Evolutionary conservation across 768 basidiomycete genomes (phyloP).

Genomic region (Trametes cinnabarina): DNA sequence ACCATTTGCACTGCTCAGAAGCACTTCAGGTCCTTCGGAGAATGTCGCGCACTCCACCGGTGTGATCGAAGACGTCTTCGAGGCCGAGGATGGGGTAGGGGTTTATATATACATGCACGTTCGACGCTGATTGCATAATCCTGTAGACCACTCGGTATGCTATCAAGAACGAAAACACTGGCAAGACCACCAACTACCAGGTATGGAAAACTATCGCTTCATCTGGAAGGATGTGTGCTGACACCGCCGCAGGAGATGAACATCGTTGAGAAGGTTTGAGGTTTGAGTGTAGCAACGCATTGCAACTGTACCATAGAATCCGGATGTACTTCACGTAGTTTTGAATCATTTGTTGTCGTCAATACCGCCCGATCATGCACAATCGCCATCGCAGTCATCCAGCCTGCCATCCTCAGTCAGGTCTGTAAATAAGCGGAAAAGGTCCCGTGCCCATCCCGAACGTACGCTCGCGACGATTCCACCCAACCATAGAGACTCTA

Average conservation of each 20-base stretch:
- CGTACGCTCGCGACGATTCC: too few species aligned
- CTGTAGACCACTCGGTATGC: slow-evolving; percentile 33
- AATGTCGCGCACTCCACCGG: slow-evolving; percentile 40
- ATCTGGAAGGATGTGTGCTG: too few species aligned
- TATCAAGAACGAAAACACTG: slow-evolving; percentile 45
- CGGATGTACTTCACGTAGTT: too few species aligned
- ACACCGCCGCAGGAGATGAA: slow-evolving; percentile 35
- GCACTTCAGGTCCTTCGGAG: slow-evolving; percentile 26
- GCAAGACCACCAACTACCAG: slow-evolving; percentile 39
- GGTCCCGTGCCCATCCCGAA: too few species aligned
- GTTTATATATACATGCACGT: neutral
- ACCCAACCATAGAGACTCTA: neutral
- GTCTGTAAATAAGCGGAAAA: too few species aligned
- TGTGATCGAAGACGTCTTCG: slow-evolving; percentile 33
- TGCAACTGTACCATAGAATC: neutral
- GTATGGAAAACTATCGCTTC: slow-evolving; percentile 17
- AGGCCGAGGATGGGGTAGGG: slow-evolving; percentile 35
- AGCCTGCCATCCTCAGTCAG: too few species aligned
- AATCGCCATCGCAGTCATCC: too few species aligned
- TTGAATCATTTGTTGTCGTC: too few species aligned
- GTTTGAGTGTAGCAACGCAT: neutral
- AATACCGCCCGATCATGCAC: too few species aligned
- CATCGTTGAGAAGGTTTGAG: slow-evolving; percentile 32
- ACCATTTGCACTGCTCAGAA: neutral
- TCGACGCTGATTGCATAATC: neutral